Evolutionary conservation across 805 yeast genomes (phyloP).

Genomic region (Lachancea sp.): DNA sequence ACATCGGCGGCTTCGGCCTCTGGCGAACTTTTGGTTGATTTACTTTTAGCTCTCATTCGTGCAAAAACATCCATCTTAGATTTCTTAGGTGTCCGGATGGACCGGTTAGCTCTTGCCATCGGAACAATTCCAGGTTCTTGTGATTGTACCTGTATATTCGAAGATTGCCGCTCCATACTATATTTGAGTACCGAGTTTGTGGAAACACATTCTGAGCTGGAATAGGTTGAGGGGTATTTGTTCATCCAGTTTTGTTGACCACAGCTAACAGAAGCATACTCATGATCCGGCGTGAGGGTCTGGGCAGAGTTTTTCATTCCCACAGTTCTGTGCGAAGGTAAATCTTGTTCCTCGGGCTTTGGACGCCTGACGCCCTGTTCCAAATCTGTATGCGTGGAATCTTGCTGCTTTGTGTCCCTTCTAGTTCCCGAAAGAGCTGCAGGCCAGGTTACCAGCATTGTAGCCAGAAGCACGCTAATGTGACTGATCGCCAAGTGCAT

Average conservation of each 20-base stretch:
- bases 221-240: slow-evolving; percentile 10
- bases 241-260: slow-evolving; percentile 12
- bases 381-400: not conserved
- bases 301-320: slow-evolving; percentile 31
- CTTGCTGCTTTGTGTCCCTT: not conserved
- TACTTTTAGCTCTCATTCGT: slow-evolving; percentile 1
- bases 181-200: slow-evolving; percentile 27
- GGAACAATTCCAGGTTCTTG: not conserved
- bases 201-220: slow-evolving; percentile 18
- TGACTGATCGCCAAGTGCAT: slow-evolving; percentile 6
- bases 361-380: slow-evolving; percentile 5
- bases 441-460: slow-evolving; percentile 6
- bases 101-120: not conserved
- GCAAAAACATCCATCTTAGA: slow-evolving; percentile 4
- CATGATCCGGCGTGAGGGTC: slow-evolving; percentile 30
- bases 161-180: slow-evolving; percentile 5
- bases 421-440: slow-evolving; percentile 1
- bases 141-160: not conserved
- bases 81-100: slow-evolving; percentile 1
- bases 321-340: slow-evolving; percentile 15
- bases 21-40: not conserved
- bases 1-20: not conserved
- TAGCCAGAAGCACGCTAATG: slow-evolving; percentile 2
- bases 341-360: slow-evolving; percentile 1
- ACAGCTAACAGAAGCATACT: slow-evolving; percentile 6